Conservation (phyloP, 257 asterid species). For the Solanum virginianum region DNA sequence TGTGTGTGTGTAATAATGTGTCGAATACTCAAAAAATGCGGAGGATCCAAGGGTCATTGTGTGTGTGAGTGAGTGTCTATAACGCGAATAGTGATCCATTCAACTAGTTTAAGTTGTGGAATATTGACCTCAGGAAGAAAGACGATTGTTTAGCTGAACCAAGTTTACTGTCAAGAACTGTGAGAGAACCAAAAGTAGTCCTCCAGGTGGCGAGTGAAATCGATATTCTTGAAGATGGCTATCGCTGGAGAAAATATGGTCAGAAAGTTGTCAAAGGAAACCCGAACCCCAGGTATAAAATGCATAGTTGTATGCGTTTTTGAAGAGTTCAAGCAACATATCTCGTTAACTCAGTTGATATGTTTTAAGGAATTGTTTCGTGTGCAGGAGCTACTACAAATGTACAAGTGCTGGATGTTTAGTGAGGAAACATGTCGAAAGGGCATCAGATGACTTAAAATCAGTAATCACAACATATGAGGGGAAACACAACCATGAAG, state of each 20-base stretch:
- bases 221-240: conserved; percentile 82
- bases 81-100: background rate
- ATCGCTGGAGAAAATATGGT: conserved; percentile 83
- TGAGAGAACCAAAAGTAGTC: conserved; percentile 58
- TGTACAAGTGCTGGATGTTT: conserved; percentile 75
- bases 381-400: conserved; percentile 71
- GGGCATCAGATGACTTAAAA: conserved; percentile 56
- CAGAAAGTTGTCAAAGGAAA: conserved; percentile 88
- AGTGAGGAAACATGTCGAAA: conserved; percentile 74
- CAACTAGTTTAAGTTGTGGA: background rate
- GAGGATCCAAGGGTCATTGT: background rate
- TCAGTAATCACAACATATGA: conserved; percentile 72
- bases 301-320: background rate
- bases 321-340: background rate
- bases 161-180: conserved; percentile 29
- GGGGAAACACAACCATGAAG: conserved; percentile 71
- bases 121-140: conserved; percentile 35
- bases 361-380: background rate
- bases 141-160: conserved; percentile 32
- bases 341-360: background rate
- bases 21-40: background rate
- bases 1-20: background rate
- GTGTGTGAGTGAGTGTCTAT: background rate
- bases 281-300: conserved; percentile 69
- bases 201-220: conserved; percentile 56